A percentile compares a stretch with the other conserved stretches of the same genome.
These are phyloP conservation scores for Balansia obtecta DNA, from an alignment of 2,329 filamentous ascomycete species.

Conservation along the genomic window DNA sequence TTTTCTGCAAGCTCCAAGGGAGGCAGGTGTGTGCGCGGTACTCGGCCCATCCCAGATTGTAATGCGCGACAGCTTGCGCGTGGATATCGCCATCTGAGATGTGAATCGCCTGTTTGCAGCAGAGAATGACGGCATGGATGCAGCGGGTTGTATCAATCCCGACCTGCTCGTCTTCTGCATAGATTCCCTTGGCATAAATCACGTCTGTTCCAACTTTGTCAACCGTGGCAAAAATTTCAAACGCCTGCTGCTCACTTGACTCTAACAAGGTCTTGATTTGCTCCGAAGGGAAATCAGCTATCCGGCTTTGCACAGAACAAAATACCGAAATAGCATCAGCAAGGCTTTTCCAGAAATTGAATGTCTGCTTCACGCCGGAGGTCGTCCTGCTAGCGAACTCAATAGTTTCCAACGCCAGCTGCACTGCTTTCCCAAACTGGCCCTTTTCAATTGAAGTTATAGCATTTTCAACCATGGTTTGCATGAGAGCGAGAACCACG, in stretches of 20 bases:
- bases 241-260: conserved; percentile 38
- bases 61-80: conserved; percentile 91
- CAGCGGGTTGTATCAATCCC: conserved; percentile 43
- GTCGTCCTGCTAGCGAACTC: conserved; percentile 51
- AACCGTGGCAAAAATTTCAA: conserved; percentile 52
- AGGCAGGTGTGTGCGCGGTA: conserved; percentile 65
- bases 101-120: conserved; percentile 76
- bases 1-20: conserved; percentile 38
- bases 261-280: conserved; percentile 47
- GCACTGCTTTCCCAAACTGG: conserved; percentile 70
- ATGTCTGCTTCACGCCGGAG: conserved; percentile 52
- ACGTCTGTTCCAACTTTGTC: conserved; percentile 47
- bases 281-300: conserved; percentile 47
- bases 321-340: conserved; percentile 83
- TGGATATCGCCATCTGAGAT: conserved; percentile 62
- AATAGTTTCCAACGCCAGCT: conserved; percentile 58
- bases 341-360: conserved; percentile 91
- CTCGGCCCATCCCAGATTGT: conserved; percentile 93
- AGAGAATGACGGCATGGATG: conserved; percentile 63
- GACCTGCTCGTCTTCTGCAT: conserved; percentile 33
- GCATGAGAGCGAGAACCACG: conserved; percentile 74
- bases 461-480: conserved; percentile 75
- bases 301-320: conserved; percentile 59
- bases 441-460: conserved; percentile 69
- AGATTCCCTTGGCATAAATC: conserved; percentile 30